phyloP scores from a whole-genome alignment of 371 early-diverging fungal species.

The Umbelopsis sp. region DNA sequence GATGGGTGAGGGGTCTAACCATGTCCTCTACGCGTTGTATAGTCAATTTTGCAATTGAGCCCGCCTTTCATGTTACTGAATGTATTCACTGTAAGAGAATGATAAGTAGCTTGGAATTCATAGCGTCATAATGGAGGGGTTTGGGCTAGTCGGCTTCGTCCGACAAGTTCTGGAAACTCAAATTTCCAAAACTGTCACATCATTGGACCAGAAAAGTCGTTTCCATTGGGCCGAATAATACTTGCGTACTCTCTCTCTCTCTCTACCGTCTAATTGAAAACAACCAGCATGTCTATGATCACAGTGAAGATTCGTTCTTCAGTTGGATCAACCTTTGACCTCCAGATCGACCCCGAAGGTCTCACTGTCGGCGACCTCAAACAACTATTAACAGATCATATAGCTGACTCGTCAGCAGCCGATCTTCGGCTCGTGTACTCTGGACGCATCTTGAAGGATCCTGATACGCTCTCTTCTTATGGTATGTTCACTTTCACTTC shows the following conservation, averaged over 20 bases:
- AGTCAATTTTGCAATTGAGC: no score
- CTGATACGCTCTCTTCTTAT: slow-evolving; percentile 58
- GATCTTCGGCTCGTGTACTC: slow-evolving; percentile 74
- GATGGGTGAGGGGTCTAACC: no score
- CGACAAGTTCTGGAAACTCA: no score
- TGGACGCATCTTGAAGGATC: slow-evolving; percentile 75
- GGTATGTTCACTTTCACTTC: slow-evolving; percentile 43
- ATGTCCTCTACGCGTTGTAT: no score
- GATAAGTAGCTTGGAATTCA: no score
- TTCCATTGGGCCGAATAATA: background rate
- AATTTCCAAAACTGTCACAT: no score
- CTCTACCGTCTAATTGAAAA: background rate
- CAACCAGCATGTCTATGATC: slow-evolving; percentile 19
- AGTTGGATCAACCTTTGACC: slow-evolving; percentile 40
- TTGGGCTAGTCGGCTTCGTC: no score
- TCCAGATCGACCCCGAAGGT: slow-evolving; percentile 36
- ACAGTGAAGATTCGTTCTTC: slow-evolving; percentile 48
- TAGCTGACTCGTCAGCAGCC: slow-evolving; percentile 48
- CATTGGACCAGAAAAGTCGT: background rate
- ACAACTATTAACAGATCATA: slow-evolving; percentile 52
- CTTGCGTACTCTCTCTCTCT: background rate
- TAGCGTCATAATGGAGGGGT: no score
- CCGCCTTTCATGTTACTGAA: no score
- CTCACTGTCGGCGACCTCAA: slow-evolving; percentile 66
- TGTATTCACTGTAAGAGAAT: no score